A percentile compares a stretch with the other conserved stretches of the same genome.
Conservation (phyloP, 495 filamentous ascomycete genomes). For the Podospora sp. region DNA sequence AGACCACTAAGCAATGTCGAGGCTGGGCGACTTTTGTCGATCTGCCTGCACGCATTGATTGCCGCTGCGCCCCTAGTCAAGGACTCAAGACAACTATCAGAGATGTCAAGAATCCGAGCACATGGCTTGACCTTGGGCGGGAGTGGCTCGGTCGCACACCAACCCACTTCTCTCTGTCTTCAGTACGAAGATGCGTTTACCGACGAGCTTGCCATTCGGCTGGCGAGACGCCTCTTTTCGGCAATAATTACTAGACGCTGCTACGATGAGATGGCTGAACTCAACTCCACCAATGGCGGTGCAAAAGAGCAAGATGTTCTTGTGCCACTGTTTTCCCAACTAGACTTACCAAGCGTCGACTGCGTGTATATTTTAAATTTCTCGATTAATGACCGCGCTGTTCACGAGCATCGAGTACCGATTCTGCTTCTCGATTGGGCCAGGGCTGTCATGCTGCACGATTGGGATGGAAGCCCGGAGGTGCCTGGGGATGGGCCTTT, state of each 20-base stretch:
- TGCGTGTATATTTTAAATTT: slow-evolving; percentile 47
- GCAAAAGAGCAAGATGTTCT: slow-evolving; percentile 46
- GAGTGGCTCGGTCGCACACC: slow-evolving; percentile 39
- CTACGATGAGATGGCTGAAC: slow-evolving; percentile 48
- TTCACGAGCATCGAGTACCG: slow-evolving; percentile 57
- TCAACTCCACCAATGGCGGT: slow-evolving; percentile 28
- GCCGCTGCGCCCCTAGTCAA: slow-evolving; percentile 54
- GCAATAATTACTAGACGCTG: slow-evolving; percentile 52
- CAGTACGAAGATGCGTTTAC: slow-evolving; percentile 60
- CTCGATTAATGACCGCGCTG: slow-evolving; percentile 45
- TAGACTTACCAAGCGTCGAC: slow-evolving; percentile 49
- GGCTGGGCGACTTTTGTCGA: slow-evolving; percentile 53
- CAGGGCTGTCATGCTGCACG: slow-evolving; percentile 69
- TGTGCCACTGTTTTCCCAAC: slow-evolving; percentile 49
- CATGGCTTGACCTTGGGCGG: slow-evolving; percentile 45
- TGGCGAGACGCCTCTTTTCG: slow-evolving; percentile 53
- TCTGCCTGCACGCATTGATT: slow-evolving; percentile 57
- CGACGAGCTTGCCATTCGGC: slow-evolving; percentile 51
- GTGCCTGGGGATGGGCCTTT: slow-evolving; percentile 66
- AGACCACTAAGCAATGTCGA: slow-evolving; percentile 45
- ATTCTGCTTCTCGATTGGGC: slow-evolving; percentile 75
- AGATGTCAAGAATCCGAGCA: slow-evolving; percentile 57
- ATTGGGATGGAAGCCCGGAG: slow-evolving; percentile 76
- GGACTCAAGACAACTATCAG: slow-evolving; percentile 45
- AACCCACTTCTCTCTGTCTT: slow-evolving; percentile 50